These are phyloP conservation scores for Amphibolis antarctica DNA, from an alignment of 106 monocot genomes.

Conservation along the genomic window DNA sequence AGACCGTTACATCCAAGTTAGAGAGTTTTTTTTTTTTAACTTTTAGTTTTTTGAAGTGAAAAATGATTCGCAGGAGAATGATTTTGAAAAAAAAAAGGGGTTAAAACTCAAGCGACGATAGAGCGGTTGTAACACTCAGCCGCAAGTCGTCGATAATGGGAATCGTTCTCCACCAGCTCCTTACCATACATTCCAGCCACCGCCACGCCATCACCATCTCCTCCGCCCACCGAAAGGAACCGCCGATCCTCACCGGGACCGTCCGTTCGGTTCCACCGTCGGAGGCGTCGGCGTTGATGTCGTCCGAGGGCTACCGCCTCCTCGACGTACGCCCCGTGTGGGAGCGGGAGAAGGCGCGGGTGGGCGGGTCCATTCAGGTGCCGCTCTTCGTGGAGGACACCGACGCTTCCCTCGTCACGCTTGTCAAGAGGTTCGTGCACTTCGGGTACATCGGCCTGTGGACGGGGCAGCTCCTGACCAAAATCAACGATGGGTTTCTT, in stretches of 20 bases:
- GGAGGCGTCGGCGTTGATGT: slow-evolving; percentile 30
- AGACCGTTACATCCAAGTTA: no score
- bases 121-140: background rate
- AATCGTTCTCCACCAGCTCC: background rate
- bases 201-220: background rate
- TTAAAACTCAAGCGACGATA: no score
- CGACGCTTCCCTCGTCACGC: slow-evolving; percentile 41
- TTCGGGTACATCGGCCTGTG: slow-evolving; percentile 85
- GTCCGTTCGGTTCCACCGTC: slow-evolving; percentile 32
- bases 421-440: slow-evolving; percentile 84
- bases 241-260: slow-evolving; percentile 34
- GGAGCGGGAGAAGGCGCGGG: slow-evolving; percentile 70
- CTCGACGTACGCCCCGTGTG: slow-evolving; percentile 74
- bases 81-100: no score
- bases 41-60: no score
- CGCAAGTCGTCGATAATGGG: background rate
- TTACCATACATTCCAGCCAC: background rate
- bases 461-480: slow-evolving; percentile 75
- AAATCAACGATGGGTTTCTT: slow-evolving; percentile 51
- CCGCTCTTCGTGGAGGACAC: slow-evolving; percentile 79
- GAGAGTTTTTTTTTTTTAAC: no score
- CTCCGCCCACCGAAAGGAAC: slow-evolving; percentile 11
- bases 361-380: slow-evolving; percentile 53
- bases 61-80: no score
- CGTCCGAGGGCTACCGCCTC: slow-evolving; percentile 43